Evolutionary conservation across 352 stramenopile species (phyloP), one percentile per base, ranked within the genome.

Genomic region (Phytophthora chlamydospora): DNA sequence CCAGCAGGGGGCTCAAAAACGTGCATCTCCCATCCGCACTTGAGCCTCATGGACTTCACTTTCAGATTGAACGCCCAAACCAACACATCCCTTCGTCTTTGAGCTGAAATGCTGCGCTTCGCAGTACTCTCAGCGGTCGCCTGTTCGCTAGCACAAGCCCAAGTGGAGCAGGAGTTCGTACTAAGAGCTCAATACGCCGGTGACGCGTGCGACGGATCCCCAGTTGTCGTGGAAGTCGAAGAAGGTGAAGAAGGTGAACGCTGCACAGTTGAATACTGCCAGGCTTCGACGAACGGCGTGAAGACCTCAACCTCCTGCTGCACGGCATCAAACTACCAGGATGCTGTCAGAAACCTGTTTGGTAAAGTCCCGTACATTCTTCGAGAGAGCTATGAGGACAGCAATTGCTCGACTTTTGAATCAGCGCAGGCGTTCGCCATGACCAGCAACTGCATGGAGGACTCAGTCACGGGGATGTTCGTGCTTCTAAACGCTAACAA

Each of bases 231-330:
- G 13, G 36, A 55, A 12, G 7, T 34, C 21, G 47, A 55, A 32
- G 32, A 54, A 44, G 12, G 29, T 13, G 47, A 55, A 32, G 32
- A 54, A 44, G 12, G 29, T 13, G 6, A n/a, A 35, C 4, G 34
- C 19, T 55, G 11, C 36, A 14, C 27, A 31, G 5, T 31, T 31
- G 27, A 31, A 2, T 2, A 7, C 27, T 31, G 27, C 27, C 27
- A 31, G 4, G 8, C 27, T 31, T 31, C 27, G 27, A 31, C 27
- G 6, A 31, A 7, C 7, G 17, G 8, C 33, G 19, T 1, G 4
- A 39, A 27, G 39, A 39, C n/a, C 3, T 51, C 44, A 19, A 29
- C 9, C 0, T 11, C 10, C 13, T 54, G 47, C 7, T 33, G 33
- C 32, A 43, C 47, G 10, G 33, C 13, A 34, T 42, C 36, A 12